phyloP scores from a whole-genome alignment of 1,139 yeast species.

The Tardiomyces blankii region DNA sequence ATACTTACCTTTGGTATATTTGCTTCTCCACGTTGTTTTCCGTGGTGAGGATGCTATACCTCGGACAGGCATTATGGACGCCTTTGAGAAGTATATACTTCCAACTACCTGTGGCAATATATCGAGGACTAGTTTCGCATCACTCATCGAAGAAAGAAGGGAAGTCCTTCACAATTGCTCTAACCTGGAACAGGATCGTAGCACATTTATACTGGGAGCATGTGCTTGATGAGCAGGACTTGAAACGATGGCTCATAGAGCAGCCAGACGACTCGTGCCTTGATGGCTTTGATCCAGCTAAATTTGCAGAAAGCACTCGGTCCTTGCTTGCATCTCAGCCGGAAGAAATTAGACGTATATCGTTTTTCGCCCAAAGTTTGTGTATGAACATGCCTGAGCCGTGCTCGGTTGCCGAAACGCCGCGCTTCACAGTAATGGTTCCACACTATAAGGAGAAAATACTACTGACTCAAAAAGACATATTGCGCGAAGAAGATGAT shows the following conservation, averaged over 20 bases:
- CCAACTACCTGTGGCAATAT: background rate
- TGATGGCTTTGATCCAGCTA: background rate
- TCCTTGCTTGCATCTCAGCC: conserved; percentile 12
- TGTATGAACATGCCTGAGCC: conserved; percentile 73
- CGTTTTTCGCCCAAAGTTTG: conserved; percentile 81
- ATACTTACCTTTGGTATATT: conserved; percentile 83
- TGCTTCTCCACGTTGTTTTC: conserved; percentile 60
- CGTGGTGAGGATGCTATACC: background rate
- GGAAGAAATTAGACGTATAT: conserved; percentile 72
- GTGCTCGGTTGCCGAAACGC: conserved; percentile 63
- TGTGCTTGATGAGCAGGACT: background rate
- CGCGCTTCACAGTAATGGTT: conserved; percentile 67
- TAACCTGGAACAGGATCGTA: background rate
- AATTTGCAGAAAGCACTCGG: background rate
- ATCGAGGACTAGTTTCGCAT: background rate
- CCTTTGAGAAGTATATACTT: background rate
- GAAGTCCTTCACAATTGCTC: background rate
- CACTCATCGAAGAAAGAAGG: background rate
- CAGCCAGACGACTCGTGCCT: background rate
- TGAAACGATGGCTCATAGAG: background rate
- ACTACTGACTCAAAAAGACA: conserved; percentile 3
- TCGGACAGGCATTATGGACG: background rate
- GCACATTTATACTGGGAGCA: background rate
- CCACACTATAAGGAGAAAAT: conserved; percentile 82
- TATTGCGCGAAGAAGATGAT: conserved; percentile 15